Base-by-base conservation (phyloP, 202 grass and related monocot species). In the Elaeis oleifera region DNA sequence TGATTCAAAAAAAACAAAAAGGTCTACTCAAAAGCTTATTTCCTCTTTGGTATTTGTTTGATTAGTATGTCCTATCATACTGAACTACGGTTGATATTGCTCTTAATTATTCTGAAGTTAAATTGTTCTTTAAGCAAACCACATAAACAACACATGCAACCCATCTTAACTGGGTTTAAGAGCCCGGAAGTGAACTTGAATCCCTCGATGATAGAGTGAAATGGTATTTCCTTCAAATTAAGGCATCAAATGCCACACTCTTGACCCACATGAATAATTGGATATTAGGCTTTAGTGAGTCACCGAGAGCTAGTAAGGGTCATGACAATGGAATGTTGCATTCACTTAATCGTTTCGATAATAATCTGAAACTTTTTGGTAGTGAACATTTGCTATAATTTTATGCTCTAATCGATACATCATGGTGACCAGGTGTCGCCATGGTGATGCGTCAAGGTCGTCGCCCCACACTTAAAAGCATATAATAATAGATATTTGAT, bases 401-500 rank as follows among this genome's bases (percentile, higher is more conserved):
- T 14, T 44, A 44, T 44, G 11, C 36, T 44, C 9, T 13, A 44
- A 44, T 44, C 1, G 0, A 13, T 13, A 44, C 36, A 44, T 44
- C 36, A 44, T 44, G 36, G 36, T 13, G 36, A 44, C 68, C 77
- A 92, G 58, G 67, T 88, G 89, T 92, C 71, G 68, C 31, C 58
- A 54, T 75, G 67, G 71, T 59, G 87, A 68, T 21, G 63, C 62
- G 76, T 65, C 71, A 77, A 76, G 71, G 73, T 72, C 76, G 27
- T 69, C 71, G 58, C 60, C 36, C 71, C 78, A 85, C 68, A 60
- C 78, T 59, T 39, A 23, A 54, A 68, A 68, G 50, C 19, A 76
- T 76, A 71, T 64, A 65, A 52, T 70, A 81, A 27, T 48, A 60
- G 66, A 79, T 79, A 81, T 71, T 60, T 76, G 74, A 81, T 55